phyloP scores from a whole-genome alignment of 495 filamentous ascomycete genomes.

The Xeromyces bisporus region DNA sequence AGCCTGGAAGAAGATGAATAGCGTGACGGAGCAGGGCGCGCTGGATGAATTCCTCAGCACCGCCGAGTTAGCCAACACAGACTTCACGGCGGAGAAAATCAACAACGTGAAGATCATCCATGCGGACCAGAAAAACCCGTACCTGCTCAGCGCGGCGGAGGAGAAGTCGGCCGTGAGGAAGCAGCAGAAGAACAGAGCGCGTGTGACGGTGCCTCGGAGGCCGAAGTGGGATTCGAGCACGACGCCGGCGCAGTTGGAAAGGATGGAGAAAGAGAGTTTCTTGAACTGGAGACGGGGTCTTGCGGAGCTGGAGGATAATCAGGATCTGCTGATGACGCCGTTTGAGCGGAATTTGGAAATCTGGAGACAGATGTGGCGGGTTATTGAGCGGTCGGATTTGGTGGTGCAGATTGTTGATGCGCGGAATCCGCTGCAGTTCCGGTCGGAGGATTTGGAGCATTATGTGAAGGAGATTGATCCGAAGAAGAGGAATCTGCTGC shows the following conservation, averaged over 20 bases:
- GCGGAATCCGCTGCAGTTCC: conserved; percentile 82
- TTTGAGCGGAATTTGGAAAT: conserved; percentile 97
- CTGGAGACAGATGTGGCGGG: conserved; percentile 96
- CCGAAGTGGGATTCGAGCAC: conserved; percentile 78
- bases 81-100: conserved; percentile 98
- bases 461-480: conserved; percentile 88
- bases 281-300: conserved; percentile 80
- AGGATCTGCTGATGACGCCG: conserved; percentile 93
- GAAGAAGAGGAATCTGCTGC: conserved; percentile 75
- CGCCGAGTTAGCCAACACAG: conserved; percentile 88
- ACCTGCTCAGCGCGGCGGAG: conserved; percentile 73
- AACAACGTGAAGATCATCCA: conserved; percentile 98
- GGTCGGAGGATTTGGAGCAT: conserved; percentile 78
- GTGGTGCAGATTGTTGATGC: conserved; percentile 99
- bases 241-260: conserved; percentile 65
- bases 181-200: conserved; percentile 57
- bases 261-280: conserved; percentile 61
- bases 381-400: conserved; percentile 91
- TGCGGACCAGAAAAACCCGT: conserved; percentile 85
- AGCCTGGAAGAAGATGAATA: conserved; percentile 72
- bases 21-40: conserved; percentile 90
- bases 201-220: conserved; percentile 76
- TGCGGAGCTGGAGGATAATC: conserved; percentile 78
- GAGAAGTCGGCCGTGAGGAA: conserved; percentile 63
- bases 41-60: conserved; percentile 77